A percentile compares a stretch with the other conserved stretches of the same genome.
These are phyloP conservation scores for Penicillium sp. DNA, from an alignment of 2,329 filamentous ascomycete genomes.

Conservation along the genomic window DNA sequence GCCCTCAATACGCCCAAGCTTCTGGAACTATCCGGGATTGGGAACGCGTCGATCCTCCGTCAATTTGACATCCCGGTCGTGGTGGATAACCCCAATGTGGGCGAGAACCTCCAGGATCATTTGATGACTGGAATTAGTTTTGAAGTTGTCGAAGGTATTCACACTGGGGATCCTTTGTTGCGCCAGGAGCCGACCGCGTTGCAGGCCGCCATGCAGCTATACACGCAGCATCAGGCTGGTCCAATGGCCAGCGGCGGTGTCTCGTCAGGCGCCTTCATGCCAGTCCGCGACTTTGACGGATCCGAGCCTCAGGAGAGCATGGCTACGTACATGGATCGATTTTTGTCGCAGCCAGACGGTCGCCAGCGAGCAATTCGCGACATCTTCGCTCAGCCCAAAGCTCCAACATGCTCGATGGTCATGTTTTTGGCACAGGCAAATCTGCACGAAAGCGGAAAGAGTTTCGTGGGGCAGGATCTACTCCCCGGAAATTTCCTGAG, in stretches of 20 bases:
- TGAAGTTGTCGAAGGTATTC: not conserved
- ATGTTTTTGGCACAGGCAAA: not conserved
- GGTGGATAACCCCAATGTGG: constrained; percentile 50
- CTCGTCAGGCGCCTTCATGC: constrained; percentile 9
- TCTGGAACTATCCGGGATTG: constrained; percentile 64
- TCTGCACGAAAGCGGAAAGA: not conserved
- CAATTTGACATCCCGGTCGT: constrained; percentile 46
- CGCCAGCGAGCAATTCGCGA: not conserved
- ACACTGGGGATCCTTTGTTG: constrained; percentile 1
- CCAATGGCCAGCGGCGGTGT: constrained; percentile 8
- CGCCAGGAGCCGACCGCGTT: constrained; percentile 46
- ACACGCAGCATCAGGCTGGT: constrained; percentile 7
- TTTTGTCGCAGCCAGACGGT: not conserved
- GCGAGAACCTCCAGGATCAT: constrained; percentile 56
- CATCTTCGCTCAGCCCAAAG: not conserved
- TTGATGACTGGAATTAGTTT: constrained; percentile 27
- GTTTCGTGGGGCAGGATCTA: not conserved
- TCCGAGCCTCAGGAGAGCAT: not conserved
- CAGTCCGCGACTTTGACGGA: not conserved
- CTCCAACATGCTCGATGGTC: not conserved
- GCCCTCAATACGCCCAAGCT: constrained; percentile 59
- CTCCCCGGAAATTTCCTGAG: not conserved
- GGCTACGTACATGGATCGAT: not conserved
- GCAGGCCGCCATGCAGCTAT: constrained; percentile 38
- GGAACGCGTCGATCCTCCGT: constrained; percentile 48